These are phyloP conservation scores for Gracilaria domingensis DNA, from an alignment of 23 red algal species.

Conservation along the genomic window DNA sequence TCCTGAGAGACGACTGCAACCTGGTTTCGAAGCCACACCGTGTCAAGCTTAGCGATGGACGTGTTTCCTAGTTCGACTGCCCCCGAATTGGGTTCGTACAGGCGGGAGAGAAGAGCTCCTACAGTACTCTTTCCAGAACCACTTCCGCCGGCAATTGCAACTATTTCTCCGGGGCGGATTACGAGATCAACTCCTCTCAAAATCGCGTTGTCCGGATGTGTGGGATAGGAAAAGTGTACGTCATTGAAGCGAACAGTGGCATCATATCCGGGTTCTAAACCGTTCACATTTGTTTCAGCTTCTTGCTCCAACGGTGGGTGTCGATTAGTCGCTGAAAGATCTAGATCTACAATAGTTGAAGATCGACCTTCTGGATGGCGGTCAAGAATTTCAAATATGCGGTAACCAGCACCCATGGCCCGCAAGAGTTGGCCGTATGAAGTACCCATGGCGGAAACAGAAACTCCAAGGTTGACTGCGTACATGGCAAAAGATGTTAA, in stretches of 20 bases:
- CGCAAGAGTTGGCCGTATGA: slow-evolving; percentile 83
- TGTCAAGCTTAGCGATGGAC: slow-evolving; percentile 72
- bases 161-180: slow-evolving; percentile 82
- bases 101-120: slow-evolving; percentile 67
- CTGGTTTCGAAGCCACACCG: slow-evolving; percentile 76
- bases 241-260: slow-evolving; percentile 81
- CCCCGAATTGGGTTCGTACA: slow-evolving; percentile 91
- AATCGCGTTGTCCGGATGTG: slow-evolving; percentile 66
- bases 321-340: not conserved
- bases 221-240: slow-evolving; percentile 85
- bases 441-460: slow-evolving; percentile 77
- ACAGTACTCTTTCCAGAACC: slow-evolving; percentile 97
- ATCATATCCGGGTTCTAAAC: slow-evolving; percentile 56
- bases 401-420: slow-evolving; percentile 84
- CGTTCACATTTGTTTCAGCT: not conserved
- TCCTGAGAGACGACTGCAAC: slow-evolving; percentile 94
- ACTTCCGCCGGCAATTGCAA: slow-evolving; percentile 78
- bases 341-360: slow-evolving; percentile 51
- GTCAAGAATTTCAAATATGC: slow-evolving; percentile 93
- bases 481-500: slow-evolving; percentile 97
- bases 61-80: slow-evolving; percentile 60
- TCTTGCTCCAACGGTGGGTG: not conserved
- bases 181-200: slow-evolving; percentile 74
- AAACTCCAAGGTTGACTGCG: slow-evolving; percentile 93
- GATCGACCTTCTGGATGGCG: slow-evolving; percentile 62